Evolutionary conservation across 495 filamentous ascomycete genomes (phyloP).

Genomic region (Penicillium roqueforti): DNA sequence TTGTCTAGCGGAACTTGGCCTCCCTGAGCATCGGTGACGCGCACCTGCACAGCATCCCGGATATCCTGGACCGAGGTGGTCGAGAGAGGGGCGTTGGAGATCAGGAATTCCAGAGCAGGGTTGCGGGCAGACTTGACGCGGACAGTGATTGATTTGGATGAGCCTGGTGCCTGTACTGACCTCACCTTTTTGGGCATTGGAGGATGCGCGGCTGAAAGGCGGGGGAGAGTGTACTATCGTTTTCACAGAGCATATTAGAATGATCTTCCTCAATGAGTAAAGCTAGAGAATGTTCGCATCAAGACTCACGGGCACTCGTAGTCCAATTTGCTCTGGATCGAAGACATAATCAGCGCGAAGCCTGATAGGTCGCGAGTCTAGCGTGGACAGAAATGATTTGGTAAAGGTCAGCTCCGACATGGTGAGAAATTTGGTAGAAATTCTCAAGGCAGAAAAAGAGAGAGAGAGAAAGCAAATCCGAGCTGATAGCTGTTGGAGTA

Average conservation of each 20-base stretch:
- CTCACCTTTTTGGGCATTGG: conserved; percentile 48
- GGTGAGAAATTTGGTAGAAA: conserved; percentile 14
- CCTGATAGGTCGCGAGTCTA: conserved; percentile 73
- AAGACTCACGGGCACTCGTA: conserved; percentile 62
- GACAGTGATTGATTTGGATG: conserved; percentile 51
- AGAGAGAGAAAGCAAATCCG: not conserved
- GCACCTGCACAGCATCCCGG: conserved; percentile 56
- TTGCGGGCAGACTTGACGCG: conserved; percentile 72
- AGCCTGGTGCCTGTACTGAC: conserved; percentile 39
- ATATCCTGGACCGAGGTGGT: conserved; percentile 69
- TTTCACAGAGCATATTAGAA: conserved; percentile 12
- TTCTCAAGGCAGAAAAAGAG: not conserved
- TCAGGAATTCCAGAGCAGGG: conserved; percentile 56
- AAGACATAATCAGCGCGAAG: conserved; percentile 80
- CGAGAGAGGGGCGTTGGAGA: conserved; percentile 54
- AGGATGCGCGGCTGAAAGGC: conserved; percentile 45
- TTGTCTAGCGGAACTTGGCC: conserved; percentile 52
- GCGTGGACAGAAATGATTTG: conserved; percentile 71
- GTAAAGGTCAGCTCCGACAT: conserved; percentile 88
- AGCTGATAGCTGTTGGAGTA: not conserved
- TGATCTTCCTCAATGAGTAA: conserved; percentile 2
- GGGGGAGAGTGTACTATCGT: conserved; percentile 42
- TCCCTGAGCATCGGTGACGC: conserved; percentile 35
- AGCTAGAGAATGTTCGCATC: conserved; percentile 1
- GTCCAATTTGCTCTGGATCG: conserved; percentile 68